phyloP scores from a whole-genome alignment of 1,284 basidiomycete genomes.

The Tilletiopsis washingtonensis region DNA sequence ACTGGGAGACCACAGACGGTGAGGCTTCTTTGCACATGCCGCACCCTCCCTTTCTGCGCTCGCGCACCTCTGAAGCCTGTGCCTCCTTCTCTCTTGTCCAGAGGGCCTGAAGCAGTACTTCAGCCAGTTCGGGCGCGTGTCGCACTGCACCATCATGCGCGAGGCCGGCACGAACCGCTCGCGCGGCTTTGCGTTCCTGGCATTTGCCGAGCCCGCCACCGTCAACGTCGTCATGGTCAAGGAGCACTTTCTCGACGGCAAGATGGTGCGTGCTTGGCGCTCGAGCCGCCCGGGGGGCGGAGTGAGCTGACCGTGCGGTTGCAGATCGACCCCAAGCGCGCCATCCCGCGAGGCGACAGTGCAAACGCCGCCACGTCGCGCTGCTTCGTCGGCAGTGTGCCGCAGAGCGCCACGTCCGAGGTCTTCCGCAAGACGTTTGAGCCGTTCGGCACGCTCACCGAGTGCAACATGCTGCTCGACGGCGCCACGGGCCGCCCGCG shows the following conservation, averaged over 20 bases:
- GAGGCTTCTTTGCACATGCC: conserved; percentile 11
- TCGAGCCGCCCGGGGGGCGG: not conserved
- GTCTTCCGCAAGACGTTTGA: conserved; percentile 85
- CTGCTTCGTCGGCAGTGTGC: conserved; percentile 90
- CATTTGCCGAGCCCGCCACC: conserved; percentile 74
- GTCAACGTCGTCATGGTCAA: conserved; percentile 79
- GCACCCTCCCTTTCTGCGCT: conserved; percentile 7
- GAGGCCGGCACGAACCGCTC: conserved; percentile 77
- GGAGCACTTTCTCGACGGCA: conserved; percentile 84
- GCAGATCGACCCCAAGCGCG: conserved; percentile 99
- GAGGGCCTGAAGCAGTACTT: conserved; percentile 78
- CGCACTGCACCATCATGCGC: conserved; percentile 89
- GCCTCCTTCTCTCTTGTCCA: conserved; percentile 42
- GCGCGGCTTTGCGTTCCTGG: conserved; percentile 86
- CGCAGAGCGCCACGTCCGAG: conserved; percentile 82
- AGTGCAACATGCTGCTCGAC: conserved; percentile 98
- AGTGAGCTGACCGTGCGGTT: not conserved
- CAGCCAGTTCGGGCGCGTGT: conserved; percentile 78
- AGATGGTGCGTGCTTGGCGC: conserved; percentile 60
- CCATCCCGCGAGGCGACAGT: conserved; percentile 66
- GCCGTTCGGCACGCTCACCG: conserved; percentile 81
- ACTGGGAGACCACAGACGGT: conserved; percentile 96
- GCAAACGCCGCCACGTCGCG: conserved; percentile 35
- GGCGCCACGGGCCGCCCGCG: conserved; percentile 90
- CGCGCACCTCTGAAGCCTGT: conserved; percentile 1